Conservation (phyloP, 345 rosid species). For the Psidium friedrichsthalianum region DNA sequence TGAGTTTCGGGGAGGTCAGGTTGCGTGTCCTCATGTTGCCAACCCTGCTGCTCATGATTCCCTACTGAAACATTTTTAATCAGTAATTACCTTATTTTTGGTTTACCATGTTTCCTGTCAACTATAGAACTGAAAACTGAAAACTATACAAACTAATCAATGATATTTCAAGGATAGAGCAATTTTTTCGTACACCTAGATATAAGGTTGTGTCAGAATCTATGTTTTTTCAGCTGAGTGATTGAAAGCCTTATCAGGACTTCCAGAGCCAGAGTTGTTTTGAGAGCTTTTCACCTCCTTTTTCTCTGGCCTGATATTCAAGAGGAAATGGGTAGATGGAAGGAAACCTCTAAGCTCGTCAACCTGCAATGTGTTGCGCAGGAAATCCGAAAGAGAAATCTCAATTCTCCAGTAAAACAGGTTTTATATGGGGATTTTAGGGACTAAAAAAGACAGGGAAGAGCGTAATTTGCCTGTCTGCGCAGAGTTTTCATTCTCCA, state of each 20-base stretch:
- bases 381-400: not conserved
- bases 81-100: not conserved
- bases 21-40: not conserved
- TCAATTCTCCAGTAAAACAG: not conserved
- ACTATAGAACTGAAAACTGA: not conserved
- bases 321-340: slow-evolving; percentile 38
- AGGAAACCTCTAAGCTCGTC: slow-evolving; percentile 70
- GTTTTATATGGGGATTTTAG: not conserved
- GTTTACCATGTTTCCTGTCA: not conserved
- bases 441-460: not conserved
- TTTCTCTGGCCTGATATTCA: slow-evolving; percentile 42
- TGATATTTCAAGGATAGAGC: not conserved
- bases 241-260: slow-evolving; percentile 24
- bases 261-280: slow-evolving; percentile 16
- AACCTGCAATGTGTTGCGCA: slow-evolving; percentile 26
- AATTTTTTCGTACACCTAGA: slow-evolving; percentile 43
- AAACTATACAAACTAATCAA: not conserved
- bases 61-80: not conserved
- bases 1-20: not conserved
- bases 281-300: slow-evolving; percentile 25
- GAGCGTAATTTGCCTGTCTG: slow-evolving; percentile 44
- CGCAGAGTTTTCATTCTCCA: slow-evolving; percentile 88
- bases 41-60: not conserved
- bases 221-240: slow-evolving; percentile 35
- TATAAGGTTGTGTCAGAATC: slow-evolving; percentile 86